Base-by-base conservation (phyloP, 768 basidiomycete genomes). In the Phylloporus arenicola region DNA sequence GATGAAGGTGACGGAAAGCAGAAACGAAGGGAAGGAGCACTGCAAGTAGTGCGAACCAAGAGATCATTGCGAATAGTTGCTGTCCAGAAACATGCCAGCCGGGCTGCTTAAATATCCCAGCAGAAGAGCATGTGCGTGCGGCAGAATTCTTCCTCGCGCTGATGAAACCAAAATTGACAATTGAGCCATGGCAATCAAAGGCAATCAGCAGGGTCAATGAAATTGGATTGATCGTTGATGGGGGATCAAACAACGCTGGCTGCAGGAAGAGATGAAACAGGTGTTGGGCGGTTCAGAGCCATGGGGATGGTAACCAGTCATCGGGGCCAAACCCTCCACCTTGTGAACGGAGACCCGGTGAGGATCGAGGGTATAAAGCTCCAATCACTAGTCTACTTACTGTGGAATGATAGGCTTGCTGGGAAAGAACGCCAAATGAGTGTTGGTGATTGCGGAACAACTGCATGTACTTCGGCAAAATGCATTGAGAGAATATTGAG, bases 11-110 rank as follows among this genome's bases (percentile, higher is more conserved):
- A 30, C 54, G 53, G 17, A 13, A 30, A 1, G 59, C 25, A 31
- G 24, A 54, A 57, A 64, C 47, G 56, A 67, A 41, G 10, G 64
- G 55, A 48, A 67, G 20, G 39, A 64, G 24, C 13, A 41, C 25
- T 42, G 41, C 45, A 37, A 65, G 43, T 25, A 62, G n/a, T 31
- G 43, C 8, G n/a, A 24, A 13, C 33, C n/a, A 35, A 35, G 19
- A 54, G n/a, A 52, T 22, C 61, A 64, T 63, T 6, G 33, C 1
- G 44, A 39, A 20, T 2, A 42, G 43, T 43, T 38, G 17, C 35
- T 12, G 13, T 16, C 38, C 20, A 14, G 13, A 38, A 37, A 47
- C 14, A 17, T 22, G 19, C 13, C 19, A 11, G 24, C 25, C 9
- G 25, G 45, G 25, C 8, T 37, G 29, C 27, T 54, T 63, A 64